Evolutionary conservation across 2,329 filamentous ascomycete species (phyloP), one percentile per base, ranked within the genome.

Genomic region (Metarhizium guizhouense): DNA sequence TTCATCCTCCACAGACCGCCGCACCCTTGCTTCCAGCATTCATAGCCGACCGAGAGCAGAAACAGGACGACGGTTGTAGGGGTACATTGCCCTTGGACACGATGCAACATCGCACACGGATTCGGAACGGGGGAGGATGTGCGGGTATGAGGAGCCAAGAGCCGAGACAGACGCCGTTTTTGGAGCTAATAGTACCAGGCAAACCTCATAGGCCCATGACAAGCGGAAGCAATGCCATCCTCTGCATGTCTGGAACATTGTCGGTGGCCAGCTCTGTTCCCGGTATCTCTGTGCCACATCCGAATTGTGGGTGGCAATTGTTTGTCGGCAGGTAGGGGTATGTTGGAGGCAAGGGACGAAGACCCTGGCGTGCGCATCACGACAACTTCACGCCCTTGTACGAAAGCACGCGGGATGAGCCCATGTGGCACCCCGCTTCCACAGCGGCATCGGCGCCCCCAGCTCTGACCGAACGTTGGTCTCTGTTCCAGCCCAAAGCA

Each of bases 361-460:
- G 38, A 40, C 38, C 38, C 38, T 40, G 38, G 38, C 8, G 38
- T 40, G 42, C 42, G 7, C 42, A 45, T 25, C n/a, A 20, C n/a
- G 18, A 45, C 6, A 25, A 2, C 16, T 20, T 11, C 18, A 20
- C 6, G 10, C 18, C n/a, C 42, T 16, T 20, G 16, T 11, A 20
- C 18, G 18, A 45, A 6, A 25, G n/a, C 25, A 16, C 2, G 42
- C 42, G n/a, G n/a, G 42, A 45, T 16, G 42, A 20, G 42, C 42
- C n/a, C 42, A 45, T 45, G 42, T 45, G 42, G 42, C n/a, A 45
- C 42, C 42, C 42, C 18, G n/a, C 42, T 45, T 66, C 47, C 66
- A 66, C 47, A 64, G 64, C 13, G 64, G 64, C 6, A 64, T 64
- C 18, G 64, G 64, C 20, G 66, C 64, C 11, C 65, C 63, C 14